Evolutionary conservation across 176 grass and related monocot species (phyloP).

Genomic region (Triticum timopheevii): DNA sequence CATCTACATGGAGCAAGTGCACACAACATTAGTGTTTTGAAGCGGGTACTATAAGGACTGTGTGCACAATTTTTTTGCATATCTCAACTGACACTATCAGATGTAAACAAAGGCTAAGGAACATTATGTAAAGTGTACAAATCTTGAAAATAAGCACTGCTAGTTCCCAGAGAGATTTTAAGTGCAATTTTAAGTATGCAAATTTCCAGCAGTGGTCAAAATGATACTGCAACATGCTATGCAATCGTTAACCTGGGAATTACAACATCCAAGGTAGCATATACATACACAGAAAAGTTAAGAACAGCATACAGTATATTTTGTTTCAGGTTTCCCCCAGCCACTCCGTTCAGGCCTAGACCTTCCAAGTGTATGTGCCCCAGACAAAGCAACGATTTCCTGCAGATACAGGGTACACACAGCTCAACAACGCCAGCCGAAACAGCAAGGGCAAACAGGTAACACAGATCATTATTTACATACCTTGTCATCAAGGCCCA

Average conservation of each 20-base stretch:
- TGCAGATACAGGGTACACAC: conserved; percentile 41
- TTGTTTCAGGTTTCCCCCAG: conserved; percentile 98
- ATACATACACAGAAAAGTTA: conserved; percentile 20
- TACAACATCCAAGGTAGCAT: not conserved
- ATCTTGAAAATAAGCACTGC: conserved; percentile 3
- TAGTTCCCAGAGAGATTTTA: not conserved
- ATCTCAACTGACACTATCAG: not conserved
- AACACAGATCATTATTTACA: conserved; percentile 9
- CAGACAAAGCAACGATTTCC: conserved; percentile 95
- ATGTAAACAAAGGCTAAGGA: not conserved
- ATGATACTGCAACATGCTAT: not conserved
- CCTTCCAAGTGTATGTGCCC: conserved; percentile 97
- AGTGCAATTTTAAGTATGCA: not conserved
- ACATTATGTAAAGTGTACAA: not conserved
- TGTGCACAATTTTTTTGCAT: not conserved
- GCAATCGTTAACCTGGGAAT: not conserved
- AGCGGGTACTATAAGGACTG: not conserved
- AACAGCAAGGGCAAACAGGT: not conserved
- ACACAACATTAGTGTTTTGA: not conserved
- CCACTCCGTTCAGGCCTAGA: conserved; percentile 89
- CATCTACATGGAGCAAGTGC: conserved; percentile 11
- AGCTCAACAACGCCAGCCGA: conserved; percentile 22
- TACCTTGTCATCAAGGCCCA: conserved; percentile 94
- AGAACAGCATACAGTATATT: conserved; percentile 78
- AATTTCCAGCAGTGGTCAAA: not conserved